A percentile compares a stretch with the other conserved stretches of the same genome.
Conservation (phyloP, 164 flowering plant genomes). For the Aristolochia contorta region DNA sequence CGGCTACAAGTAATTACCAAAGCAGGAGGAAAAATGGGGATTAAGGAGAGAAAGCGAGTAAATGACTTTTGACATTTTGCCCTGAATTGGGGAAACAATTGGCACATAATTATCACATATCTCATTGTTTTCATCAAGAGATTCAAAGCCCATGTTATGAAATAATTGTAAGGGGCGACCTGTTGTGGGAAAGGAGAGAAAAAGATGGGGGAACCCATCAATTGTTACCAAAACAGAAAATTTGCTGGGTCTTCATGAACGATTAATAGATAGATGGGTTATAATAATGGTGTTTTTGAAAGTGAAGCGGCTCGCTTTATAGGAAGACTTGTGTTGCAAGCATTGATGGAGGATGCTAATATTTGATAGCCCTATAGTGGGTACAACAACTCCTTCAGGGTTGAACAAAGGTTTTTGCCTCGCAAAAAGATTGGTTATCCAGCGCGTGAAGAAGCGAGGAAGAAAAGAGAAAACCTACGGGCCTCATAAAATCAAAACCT, state of each 20-base stretch:
- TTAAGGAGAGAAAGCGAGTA: not conserved
- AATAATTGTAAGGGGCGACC: no score
- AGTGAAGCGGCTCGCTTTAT: constrained; percentile 4
- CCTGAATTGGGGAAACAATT: no score
- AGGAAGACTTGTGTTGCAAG: constrained; percentile 32
- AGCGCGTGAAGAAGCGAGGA: not conserved
- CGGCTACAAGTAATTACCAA: constrained; percentile 3
- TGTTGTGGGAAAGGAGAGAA: no score
- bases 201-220: no score
- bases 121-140: no score
- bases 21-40: not conserved
- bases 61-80: not conserved
- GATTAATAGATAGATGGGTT: not conserved
- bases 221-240: no score
- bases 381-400: constrained; percentile 44
- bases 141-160: no score
- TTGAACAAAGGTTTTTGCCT: constrained; percentile 25
- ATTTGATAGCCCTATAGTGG: constrained; percentile 37
- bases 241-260: no score
- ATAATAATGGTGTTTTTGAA: constrained; percentile 9
- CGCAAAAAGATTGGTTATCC: not conserved
- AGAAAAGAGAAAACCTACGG: not conserved
- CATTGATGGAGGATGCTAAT: constrained; percentile 13
- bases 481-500: constrained; percentile 31
- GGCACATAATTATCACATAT: no score